phyloP scores from a whole-genome alignment of 768 basidiomycete species.

The Tephrocybe sp. region DNA sequence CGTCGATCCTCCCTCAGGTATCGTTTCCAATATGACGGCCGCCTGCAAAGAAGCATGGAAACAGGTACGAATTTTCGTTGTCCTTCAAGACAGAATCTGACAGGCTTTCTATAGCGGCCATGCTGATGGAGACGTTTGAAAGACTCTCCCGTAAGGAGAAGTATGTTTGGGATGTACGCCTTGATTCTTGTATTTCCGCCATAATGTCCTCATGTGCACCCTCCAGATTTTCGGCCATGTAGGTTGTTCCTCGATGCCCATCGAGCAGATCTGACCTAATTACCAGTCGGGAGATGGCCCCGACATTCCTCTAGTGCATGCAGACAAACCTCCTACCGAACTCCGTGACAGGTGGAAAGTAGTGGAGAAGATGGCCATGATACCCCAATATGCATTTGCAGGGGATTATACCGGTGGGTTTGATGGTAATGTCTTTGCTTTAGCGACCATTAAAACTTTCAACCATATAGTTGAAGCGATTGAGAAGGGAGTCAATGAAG shows the following conservation, averaged over 20 bases:
- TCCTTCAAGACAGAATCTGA: neutral
- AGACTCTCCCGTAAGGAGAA: slow-evolving; percentile 65
- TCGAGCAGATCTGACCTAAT: neutral
- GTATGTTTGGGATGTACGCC: slow-evolving; percentile 74
- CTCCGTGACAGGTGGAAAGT: slow-evolving; percentile 66
- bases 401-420: slow-evolving; percentile 71
- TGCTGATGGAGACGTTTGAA: slow-evolving; percentile 74
- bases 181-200: neutral
- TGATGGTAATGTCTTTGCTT: slow-evolving; percentile 12
- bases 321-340: slow-evolving; percentile 48
- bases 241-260: slow-evolving; percentile 21
- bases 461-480: slow-evolving; percentile 59
- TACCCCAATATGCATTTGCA: slow-evolving; percentile 68
- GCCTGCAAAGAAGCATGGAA: slow-evolving; percentile 61
- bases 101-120: slow-evolving; percentile 46
- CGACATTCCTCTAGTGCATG: slow-evolving; percentile 52
- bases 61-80: slow-evolving; percentile 46
- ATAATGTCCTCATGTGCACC: neutral
- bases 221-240: slow-evolving; percentile 65
- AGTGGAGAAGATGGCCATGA: slow-evolving; percentile 67
- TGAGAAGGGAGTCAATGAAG: slow-evolving; percentile 58
- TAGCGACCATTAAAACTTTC: slow-evolving; percentile 5
- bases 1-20: slow-evolving; percentile 41
- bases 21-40: slow-evolving; percentile 73
- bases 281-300: slow-evolving; percentile 65